Percentiles rank a stretch among this genome's conserved stretches.
Evolutionary conservation across 345 rosid genomes (phyloP).

Genomic region (Citrus sinensis): DNA sequence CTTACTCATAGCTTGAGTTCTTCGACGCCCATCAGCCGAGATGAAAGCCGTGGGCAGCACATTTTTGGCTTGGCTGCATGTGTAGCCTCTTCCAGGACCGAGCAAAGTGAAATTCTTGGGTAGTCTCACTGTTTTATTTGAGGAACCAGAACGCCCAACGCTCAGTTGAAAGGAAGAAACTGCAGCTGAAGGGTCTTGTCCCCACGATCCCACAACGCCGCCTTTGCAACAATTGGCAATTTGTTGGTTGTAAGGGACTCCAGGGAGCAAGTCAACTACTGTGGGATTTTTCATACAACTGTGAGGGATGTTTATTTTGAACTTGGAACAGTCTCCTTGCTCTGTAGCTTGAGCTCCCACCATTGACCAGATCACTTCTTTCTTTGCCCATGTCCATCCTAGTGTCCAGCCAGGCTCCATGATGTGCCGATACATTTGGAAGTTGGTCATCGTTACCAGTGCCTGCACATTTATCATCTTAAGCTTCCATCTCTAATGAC

Average conservation of each 20-base stretch:
- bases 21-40: constrained; percentile 31
- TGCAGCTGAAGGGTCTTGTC: constrained; percentile 37
- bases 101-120: constrained; percentile 45
- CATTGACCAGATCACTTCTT: constrained; percentile 50
- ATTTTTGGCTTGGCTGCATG: constrained; percentile 37
- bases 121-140: constrained; percentile 42
- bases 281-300: constrained; percentile 38
- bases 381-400: constrained; percentile 47
- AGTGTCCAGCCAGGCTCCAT: constrained; percentile 45
- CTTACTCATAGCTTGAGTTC: constrained; percentile 40
- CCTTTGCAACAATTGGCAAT: constrained; percentile 48
- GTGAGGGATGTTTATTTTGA: constrained; percentile 44
- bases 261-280: constrained; percentile 46
- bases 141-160: constrained; percentile 42
- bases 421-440: constrained; percentile 43
- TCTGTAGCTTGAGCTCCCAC: constrained; percentile 45
- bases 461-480: constrained; percentile 30
- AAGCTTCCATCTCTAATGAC: not conserved
- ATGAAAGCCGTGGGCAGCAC: constrained; percentile 29
- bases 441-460: constrained; percentile 36
- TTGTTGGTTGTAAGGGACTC: constrained; percentile 44
- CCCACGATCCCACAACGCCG: constrained; percentile 35
- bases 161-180: constrained; percentile 39
- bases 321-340: constrained; percentile 56
- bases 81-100: constrained; percentile 45